Base-by-base conservation (phyloP, 257 asterid species). In the Prunella vulgaris region DNA sequence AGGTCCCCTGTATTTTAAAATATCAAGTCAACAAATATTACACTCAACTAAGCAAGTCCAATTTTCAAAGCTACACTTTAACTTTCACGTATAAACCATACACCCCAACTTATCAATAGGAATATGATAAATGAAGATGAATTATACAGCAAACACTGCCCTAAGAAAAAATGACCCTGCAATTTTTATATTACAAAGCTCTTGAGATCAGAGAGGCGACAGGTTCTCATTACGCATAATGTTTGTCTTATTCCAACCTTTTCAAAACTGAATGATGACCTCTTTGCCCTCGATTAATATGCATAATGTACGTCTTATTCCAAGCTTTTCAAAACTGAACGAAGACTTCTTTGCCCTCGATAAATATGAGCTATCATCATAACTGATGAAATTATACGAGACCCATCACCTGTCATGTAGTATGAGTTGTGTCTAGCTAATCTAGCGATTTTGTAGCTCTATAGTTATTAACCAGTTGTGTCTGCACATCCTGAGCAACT, bases 401-500 rank as follows among this genome's bases (percentile, higher is more conserved):
- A 30, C 22, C 4, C 13, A 40, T 59, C 20, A 21, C 61, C 1
- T 1, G 65, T 25, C 64, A 32, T 42, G 7, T 25, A 60, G 46
- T 53, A 7, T 25, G 32, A 14, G 2, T 32, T 4, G 22, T 7
- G 33, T 20, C 72, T 51, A 52, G 10, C 76, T 83, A 83, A 46
- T 91, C 88, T 25, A 82, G 70, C 3, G 79, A 77, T 75, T 77
- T 90, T 28, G 87, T 69, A 42, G 89, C 86, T 78, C 87, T 87
- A 89, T 87, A 73, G 5, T 80, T 48, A 22, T 87, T 89, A 75
- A 94, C 84, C 74, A 94, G 77, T 80, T 88, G 97, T 13, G 86
- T 80, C 80, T 93, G 99, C 63, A 89, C 96, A 25, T 93, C 99
- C 67, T 82, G 81, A 7, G 99, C 76, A 71, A 94, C 96, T 53